Evolutionary conservation across 305 asterid species (phyloP).

Genomic region (Fraxinus latifolia): DNA sequence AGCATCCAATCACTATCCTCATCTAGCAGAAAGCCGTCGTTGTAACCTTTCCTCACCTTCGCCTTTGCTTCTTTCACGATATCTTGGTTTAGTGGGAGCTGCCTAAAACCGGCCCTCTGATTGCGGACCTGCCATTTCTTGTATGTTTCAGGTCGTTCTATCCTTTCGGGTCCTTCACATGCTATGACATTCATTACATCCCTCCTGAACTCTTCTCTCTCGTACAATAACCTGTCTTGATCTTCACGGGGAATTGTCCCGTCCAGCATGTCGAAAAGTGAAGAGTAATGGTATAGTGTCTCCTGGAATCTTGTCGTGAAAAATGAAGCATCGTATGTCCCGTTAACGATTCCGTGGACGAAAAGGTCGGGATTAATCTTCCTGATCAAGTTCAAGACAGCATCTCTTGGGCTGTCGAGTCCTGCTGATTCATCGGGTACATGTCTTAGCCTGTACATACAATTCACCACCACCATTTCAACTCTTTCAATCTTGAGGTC

Average conservation of each 20-base stretch:
- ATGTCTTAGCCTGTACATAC: conserved; percentile 56
- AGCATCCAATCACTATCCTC: conserved; percentile 66
- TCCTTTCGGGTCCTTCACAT: conserved; percentile 61
- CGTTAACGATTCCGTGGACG: conserved; percentile 58
- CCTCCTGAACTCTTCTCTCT: conserved; percentile 52
- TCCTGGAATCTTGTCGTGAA: conserved; percentile 56
- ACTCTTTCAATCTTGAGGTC: conserved; percentile 46
- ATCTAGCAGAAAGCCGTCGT: conserved; percentile 47
- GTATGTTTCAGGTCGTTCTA: conserved; percentile 69
- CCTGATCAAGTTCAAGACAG: conserved; percentile 46
- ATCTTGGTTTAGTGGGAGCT: conserved; percentile 39
- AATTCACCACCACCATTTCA: conserved; percentile 55
- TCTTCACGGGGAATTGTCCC: conserved; percentile 50
- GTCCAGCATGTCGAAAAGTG: conserved; percentile 64
- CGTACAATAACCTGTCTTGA: conserved; percentile 41
- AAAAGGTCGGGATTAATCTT: conserved; percentile 44
- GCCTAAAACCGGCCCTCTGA: conserved; percentile 55
- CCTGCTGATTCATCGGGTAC: conserved; percentile 55
- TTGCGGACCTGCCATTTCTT: conserved; percentile 68
- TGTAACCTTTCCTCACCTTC: conserved; percentile 46
- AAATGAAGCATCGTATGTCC: conserved; percentile 50
- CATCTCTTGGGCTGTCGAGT: conserved; percentile 47
- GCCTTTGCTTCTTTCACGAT: conserved; percentile 35
- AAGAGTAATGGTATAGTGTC: conserved; percentile 57
- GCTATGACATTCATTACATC: conserved; percentile 67